Base-by-base conservation (phyloP, 2,329 filamentous ascomycete genomes). In the Graphiopsis chlorocephala region DNA sequence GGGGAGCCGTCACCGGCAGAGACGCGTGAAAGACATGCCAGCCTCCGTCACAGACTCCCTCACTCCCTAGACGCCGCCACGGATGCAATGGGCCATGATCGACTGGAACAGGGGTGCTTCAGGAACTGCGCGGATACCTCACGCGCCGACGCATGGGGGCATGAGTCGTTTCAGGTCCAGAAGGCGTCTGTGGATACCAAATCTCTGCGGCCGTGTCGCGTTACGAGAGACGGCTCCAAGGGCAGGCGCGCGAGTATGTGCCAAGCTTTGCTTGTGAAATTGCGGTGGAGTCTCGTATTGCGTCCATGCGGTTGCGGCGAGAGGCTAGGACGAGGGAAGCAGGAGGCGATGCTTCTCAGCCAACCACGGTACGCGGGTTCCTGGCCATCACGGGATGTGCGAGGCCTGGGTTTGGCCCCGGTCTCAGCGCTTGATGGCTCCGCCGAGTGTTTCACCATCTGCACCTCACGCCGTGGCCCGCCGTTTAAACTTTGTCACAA, bases 371-470 rank as follows among this genome's bases (percentile, higher is more conserved):
- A n/a, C 14, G 17, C 48, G 35, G 11, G 60, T 55, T 29, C 60
- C 48, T 62, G 48, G 33, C 31, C n/a, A 20, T 17, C 25, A 17
- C 48, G 26, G 52, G 15, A 35, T 10, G 11, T 11, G 23, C 31
- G 33, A 7, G 31, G 23, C 42, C 60, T 55, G 53, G 60, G 60
- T 62, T 62, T 29, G 60, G 42, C 38, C 26, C 26, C 31, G 45
- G 47, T 45, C 59, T 38, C 23, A 28, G 59, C 59, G 60, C 15
- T 55, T 62, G 29, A 33, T 45, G 48, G 35, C 33, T 42, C 35
- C 25, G 33, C 60, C 60, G 4, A 45, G 59, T 62, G 60, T 62
- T 62, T 62, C 60, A 62, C 25, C 29, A 62, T 62, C 60, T 62
- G 60, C 48, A 62, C 31, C 48, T 62, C 60, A 17, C 28, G 31